Evolutionary conservation across 345 rosid genomes (phyloP).

Genomic region (Citrus maxima): DNA sequence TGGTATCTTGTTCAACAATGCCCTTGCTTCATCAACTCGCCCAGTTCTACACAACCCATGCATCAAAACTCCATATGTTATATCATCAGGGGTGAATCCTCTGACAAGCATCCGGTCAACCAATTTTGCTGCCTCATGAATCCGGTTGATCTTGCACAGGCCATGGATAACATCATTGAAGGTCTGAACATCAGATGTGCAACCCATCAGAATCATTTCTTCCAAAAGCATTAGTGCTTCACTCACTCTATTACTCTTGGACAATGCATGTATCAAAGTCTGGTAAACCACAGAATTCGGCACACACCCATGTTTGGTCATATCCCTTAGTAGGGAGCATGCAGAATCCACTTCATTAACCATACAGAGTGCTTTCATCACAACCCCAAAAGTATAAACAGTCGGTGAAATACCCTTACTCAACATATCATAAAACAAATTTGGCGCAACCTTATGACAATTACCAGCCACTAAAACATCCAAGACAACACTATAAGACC

Average conservation of each 20-base stretch:
- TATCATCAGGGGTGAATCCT: constrained; percentile 63
- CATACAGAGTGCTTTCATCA: constrained; percentile 71
- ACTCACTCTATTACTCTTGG: constrained; percentile 54
- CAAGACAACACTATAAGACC: constrained; percentile 69
- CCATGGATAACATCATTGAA: constrained; percentile 73
- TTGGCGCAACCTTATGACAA: constrained; percentile 62
- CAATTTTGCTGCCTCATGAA: constrained; percentile 52
- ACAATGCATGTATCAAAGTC: constrained; percentile 73
- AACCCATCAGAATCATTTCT: constrained; percentile 87
- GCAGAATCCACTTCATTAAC: constrained; percentile 74
- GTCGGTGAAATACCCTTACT: constrained; percentile 59
- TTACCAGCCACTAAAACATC: constrained; percentile 51
- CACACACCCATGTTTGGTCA: constrained; percentile 82
- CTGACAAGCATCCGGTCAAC: constrained; percentile 75
- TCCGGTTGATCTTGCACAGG: constrained; percentile 58
- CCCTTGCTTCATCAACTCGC: constrained; percentile 69
- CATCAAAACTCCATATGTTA: constrained; percentile 66
- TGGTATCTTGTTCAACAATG: constrained; percentile 45
- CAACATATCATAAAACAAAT: constrained; percentile 85
- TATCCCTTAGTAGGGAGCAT: constrained; percentile 65
- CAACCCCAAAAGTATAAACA: constrained; percentile 67
- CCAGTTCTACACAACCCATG: constrained; percentile 62
- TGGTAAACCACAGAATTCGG: constrained; percentile 76
- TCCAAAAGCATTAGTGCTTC: constrained; percentile 71
- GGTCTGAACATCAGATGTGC: constrained; percentile 73